Conservation (phyloP, 2,329 filamentous ascomycete genomes). For the Arthrobotrys musiformis region DNA sequence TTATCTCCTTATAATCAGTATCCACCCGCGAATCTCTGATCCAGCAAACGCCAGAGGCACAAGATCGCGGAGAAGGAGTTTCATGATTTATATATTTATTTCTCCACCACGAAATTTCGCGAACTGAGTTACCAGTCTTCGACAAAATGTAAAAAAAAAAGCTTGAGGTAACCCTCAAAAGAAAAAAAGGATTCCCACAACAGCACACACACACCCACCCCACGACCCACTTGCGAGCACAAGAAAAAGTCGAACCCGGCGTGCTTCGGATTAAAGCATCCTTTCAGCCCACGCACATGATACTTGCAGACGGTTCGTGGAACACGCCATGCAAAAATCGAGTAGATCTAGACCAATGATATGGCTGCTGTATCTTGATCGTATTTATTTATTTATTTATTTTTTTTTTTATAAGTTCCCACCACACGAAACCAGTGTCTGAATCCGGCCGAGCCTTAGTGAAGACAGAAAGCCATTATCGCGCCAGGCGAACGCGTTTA, state of each 20-base stretch:
- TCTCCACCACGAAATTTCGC: constrained; percentile 12
- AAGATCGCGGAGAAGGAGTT: neutral
- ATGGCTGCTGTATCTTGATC: too few species aligned
- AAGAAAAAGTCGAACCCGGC: constrained; percentile 35
- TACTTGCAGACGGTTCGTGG: too few species aligned
- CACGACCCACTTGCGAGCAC: constrained; percentile 43
- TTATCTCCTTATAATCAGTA: neutral
- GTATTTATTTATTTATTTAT: too few species aligned
- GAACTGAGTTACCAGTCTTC: constrained; percentile 33
- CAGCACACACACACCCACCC: neutral
- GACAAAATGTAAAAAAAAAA: neutral
- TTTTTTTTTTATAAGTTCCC: neutral
- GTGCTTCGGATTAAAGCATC: neutral
- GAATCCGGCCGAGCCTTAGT: neutral
- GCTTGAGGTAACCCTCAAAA: too few species aligned
- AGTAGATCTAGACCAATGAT: neutral
- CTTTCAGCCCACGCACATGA: neutral
- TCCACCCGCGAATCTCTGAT: too few species aligned
- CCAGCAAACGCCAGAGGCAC: too few species aligned
- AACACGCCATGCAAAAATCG: too few species aligned
- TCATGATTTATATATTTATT: neutral
- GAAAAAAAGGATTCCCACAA: neutral
- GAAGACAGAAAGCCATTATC: neutral
- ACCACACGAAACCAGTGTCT: neutral
- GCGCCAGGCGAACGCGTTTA: neutral